Evolutionary conservation across 139 green algal species (phyloP).

Genomic region (Chlamydomonas applanata): DNA sequence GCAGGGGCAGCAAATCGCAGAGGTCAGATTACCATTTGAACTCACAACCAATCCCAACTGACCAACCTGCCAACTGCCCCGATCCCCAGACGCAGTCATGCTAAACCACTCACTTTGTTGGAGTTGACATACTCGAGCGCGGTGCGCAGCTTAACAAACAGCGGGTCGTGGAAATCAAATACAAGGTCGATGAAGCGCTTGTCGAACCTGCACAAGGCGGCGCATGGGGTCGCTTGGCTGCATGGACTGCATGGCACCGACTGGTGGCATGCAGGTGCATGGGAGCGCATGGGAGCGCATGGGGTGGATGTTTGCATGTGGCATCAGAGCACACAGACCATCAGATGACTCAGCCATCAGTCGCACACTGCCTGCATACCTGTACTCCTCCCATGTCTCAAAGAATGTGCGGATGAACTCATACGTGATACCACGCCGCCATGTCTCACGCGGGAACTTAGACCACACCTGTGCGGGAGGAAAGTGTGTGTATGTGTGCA

Average conservation of each 20-base stretch:
- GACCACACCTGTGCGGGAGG: neutral
- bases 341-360: too few relatives aligned
- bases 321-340: too few relatives aligned
- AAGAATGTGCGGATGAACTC: conserved; percentile 18
- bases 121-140: conserved; percentile 21
- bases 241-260: too few relatives aligned
- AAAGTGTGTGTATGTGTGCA: neutral
- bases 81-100: too few relatives aligned
- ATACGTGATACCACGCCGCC: conserved; percentile 8
- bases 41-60: too few relatives aligned
- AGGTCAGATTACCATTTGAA: too few relatives aligned
- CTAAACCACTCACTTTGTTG: conserved; percentile 3
- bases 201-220: conserved; percentile 5
- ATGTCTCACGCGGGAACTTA: conserved; percentile 10
- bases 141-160: conserved; percentile 15
- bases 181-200: conserved; percentile 20
- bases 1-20: too few relatives aligned
- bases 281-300: too few relatives aligned
- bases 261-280: too few relatives aligned
- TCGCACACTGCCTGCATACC: neutral
- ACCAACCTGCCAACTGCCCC: too few relatives aligned
- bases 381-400: conserved; percentile 13
- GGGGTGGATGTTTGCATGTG: too few relatives aligned
- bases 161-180: conserved; percentile 20
- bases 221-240: too few relatives aligned